phyloP scores from a whole-genome alignment of 768 basidiomycete genomes.

The Pleurotus pulmonarius region DNA sequence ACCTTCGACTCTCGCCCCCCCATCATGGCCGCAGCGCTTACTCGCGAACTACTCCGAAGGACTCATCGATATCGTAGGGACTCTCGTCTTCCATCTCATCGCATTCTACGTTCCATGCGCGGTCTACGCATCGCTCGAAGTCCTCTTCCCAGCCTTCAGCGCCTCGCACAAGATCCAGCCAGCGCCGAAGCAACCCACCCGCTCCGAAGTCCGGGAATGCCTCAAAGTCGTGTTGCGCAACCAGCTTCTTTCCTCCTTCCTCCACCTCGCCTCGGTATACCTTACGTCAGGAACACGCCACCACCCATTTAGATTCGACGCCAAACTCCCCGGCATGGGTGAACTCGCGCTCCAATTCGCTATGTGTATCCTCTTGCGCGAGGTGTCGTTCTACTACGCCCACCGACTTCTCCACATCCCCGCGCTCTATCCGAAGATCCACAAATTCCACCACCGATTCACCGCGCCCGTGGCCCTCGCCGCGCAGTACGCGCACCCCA shows the following conservation, averaged over 20 bases:
- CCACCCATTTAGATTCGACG: conserved; percentile 16
- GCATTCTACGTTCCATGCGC: conserved; percentile 17
- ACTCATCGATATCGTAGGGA: conserved; percentile 20
- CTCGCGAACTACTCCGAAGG: conserved; percentile 11
- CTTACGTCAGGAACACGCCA: conserved; percentile 7
- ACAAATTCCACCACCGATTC: conserved; percentile 27
- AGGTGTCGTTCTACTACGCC: conserved; percentile 25
- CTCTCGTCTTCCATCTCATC: conserved; percentile 16
- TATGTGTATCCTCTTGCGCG: conserved; percentile 18
- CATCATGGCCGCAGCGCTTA: background rate
- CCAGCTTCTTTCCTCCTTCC: conserved; percentile 16
- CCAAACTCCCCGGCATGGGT: conserved; percentile 12
- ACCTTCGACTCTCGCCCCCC: background rate
- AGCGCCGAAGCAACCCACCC: conserved; percentile 20
- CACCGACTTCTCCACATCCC: conserved; percentile 25
- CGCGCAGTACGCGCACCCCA: conserved; percentile 21
- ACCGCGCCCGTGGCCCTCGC: conserved; percentile 26
- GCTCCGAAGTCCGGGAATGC: conserved; percentile 19
- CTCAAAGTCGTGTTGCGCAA: conserved; percentile 19
- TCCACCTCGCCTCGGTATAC: conserved; percentile 14
- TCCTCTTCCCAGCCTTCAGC: conserved; percentile 19
- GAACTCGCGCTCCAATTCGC: conserved; percentile 18
- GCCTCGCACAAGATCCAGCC: conserved; percentile 21
- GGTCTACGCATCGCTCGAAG: conserved; percentile 18
- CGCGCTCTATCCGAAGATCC: conserved; percentile 19